Evolutionary conservation across 176 grass and related monocot species (phyloP).

Genomic region (Poa pratensis): DNA sequence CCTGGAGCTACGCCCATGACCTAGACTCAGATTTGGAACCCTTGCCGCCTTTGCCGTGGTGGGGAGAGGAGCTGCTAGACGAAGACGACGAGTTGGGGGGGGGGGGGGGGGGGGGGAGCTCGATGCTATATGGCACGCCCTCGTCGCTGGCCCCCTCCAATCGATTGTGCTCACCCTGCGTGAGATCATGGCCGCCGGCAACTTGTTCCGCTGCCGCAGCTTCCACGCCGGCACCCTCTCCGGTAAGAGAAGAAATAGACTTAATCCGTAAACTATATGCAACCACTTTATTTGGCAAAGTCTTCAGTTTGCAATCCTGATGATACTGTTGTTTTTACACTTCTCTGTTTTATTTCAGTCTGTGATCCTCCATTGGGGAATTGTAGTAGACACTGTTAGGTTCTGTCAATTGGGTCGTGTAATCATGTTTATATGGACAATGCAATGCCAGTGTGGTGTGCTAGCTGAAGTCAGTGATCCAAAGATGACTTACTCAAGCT

Average conservation of each 20-base stretch:
- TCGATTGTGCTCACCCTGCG: neutral
- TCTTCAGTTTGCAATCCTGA: neutral
- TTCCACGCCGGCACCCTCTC: conserved; percentile 14
- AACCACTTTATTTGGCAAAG: neutral
- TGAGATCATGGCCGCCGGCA: conserved; percentile 8
- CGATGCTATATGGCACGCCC: conserved; percentile 6
- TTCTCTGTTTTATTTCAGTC: neutral
- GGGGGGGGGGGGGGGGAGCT: neutral
- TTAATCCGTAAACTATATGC: neutral
- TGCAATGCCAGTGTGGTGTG: neutral
- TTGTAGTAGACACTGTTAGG: neutral
- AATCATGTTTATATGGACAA: neutral
- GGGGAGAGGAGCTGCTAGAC: neutral
- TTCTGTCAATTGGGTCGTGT: neutral
- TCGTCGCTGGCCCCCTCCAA: neutral
- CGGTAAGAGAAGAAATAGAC: neutral
- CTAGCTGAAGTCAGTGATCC: neutral
- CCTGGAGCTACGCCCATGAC: neutral
- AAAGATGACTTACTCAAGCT: neutral
- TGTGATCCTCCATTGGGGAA: neutral
- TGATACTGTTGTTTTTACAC: neutral
- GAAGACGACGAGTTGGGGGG: neutral
- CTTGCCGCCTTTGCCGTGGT: neutral
- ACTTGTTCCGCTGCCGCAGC: conserved; percentile 21
- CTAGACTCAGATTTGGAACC: neutral